Evolutionary conservation across 352 stramenopile species (phyloP), one percentile per base, ranked within the genome.

Genomic region (Phytophthora citrophthora): DNA sequence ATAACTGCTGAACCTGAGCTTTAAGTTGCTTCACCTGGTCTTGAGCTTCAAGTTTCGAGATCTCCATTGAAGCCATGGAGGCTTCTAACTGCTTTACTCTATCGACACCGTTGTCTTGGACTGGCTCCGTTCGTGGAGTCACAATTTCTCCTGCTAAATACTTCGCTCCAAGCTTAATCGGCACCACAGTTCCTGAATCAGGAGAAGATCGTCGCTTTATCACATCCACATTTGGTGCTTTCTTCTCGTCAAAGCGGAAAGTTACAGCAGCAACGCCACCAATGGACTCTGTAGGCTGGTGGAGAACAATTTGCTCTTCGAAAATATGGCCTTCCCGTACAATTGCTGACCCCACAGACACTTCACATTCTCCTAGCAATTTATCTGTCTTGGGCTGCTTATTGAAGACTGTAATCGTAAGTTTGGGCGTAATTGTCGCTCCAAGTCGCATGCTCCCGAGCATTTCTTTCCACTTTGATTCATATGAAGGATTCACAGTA

Each of bases 261-360:
- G 79, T 61, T 11, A 94, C 10, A 18, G 80, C 76, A 7, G 89
- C 29, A 31, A 76, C 68, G 1, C 85, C 83, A 12, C 58, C 68
- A 8, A 62, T 68, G 16, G n/a, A 10, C 23, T 32, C 18, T 13
- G 16, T 26, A 47, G 43, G n/a, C 10, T 88, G 57, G 13, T 76
- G 49, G 10, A 94, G 65, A 3, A 58, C 53, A 24, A 93, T 77
- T 38, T 74, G 86, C 16, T 91, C 83, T 32, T 93, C 72, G 23
- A 93, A 86, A 38, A 91, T 69, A 24, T 90, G 76, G 2, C 87
- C 87, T 65, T 95, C 85, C 20, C 81, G 76, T 1, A 83, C 70
- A 18, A 95, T 85, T 7, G 84, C 83, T 29, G 85, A 91, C 2
- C 79, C 76, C 7, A 94, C 64, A 1, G 85, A 89, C 26, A 95